These are phyloP conservation scores for Zelopaecilomyces penicillatus DNA, from an alignment of 2,329 filamentous ascomycete species.

Conservation along the genomic window DNA sequence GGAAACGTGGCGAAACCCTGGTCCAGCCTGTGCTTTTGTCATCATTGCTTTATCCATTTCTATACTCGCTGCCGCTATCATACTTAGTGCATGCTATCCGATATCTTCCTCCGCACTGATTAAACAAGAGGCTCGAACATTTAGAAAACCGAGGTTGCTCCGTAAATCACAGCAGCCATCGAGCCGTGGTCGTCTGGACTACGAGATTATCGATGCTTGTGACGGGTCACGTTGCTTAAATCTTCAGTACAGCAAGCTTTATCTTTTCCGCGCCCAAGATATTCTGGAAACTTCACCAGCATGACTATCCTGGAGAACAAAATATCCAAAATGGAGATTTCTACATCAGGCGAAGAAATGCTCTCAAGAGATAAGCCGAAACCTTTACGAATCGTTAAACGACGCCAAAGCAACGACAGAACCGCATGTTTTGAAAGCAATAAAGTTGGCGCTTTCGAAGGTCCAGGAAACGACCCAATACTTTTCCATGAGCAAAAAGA, in stretches of 20 bases:
- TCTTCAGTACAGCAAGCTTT: no score
- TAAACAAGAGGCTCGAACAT: no score
- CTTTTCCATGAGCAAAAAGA: no score
- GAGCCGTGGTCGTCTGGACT: no score
- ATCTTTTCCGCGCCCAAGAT: no score
- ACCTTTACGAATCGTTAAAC: conserved; percentile 39
- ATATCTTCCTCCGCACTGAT: background rate
- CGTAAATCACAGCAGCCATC: no score
- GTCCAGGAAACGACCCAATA: background rate
- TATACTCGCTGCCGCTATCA: conserved; percentile 2
- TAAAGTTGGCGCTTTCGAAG: background rate
- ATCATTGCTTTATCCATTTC: conserved; percentile 4
- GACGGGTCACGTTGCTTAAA: no score
- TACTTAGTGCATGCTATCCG: conserved; percentile 2
- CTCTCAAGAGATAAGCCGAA: conserved; percentile 25
- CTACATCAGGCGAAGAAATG: conserved; percentile 15
- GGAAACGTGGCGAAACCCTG: conserved; percentile 6
- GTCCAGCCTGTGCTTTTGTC: conserved; percentile 1
- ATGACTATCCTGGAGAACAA: no score
- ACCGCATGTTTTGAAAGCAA: background rate
- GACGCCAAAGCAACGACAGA: background rate
- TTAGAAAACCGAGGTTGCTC: no score
- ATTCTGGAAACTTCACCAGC: no score
- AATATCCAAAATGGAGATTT: conserved; percentile 16
- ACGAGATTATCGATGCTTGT: no score